Conservation (phyloP, 176 grass and related monocot species). For the Echinochloa phyllopogon region DNA sequence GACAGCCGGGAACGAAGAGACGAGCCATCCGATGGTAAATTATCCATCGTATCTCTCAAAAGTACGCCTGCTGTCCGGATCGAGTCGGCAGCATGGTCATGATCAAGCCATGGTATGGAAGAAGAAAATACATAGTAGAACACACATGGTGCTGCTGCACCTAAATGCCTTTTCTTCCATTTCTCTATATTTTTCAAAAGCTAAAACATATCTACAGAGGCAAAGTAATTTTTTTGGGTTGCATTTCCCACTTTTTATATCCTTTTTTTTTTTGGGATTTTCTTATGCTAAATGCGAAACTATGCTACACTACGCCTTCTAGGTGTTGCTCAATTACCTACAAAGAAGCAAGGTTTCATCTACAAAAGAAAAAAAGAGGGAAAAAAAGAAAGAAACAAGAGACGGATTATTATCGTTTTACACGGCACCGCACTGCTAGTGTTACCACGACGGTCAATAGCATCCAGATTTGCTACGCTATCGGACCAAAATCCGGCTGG, state of each 20-base stretch:
- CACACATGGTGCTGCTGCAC: background rate
- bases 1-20: too few relatives aligned
- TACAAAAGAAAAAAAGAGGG: background rate
- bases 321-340: slow-evolving; percentile 4
- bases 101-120: background rate
- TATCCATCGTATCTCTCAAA: too few relatives aligned
- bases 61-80: background rate
- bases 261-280: background rate
- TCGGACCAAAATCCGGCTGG: slow-evolving; percentile 24
- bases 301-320: slow-evolving; percentile 20
- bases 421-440: slow-evolving; percentile 32
- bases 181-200: background rate
- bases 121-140: background rate
- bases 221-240: background rate
- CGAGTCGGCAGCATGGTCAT: background rate
- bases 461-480: slow-evolving; percentile 24
- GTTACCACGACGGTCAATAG: slow-evolving; percentile 23
- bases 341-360: background rate
- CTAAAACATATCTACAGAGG: slow-evolving; percentile 29
- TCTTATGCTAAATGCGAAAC: slow-evolving; percentile 23
- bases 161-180: slow-evolving; percentile 11
- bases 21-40: too few relatives aligned
- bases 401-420: slow-evolving; percentile 42
- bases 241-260: background rate
- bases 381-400: too few relatives aligned